phyloP scores from a whole-genome alignment of 257 asterid genomes.

The Solanum sejunctum region DNA sequence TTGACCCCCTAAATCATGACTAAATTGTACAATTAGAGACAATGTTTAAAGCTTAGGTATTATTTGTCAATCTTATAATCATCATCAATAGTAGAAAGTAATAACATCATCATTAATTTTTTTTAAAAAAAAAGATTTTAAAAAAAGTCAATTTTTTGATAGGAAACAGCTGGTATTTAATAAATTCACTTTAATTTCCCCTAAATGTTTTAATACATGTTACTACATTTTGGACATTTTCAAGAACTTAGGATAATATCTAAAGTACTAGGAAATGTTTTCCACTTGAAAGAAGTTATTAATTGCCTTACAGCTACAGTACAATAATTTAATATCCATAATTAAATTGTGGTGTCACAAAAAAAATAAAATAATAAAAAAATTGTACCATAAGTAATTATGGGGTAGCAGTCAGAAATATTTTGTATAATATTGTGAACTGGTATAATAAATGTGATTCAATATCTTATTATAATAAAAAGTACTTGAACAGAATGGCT shows the following conservation, averaged over 20 bases:
- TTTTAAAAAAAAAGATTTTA: too few relatives aligned
- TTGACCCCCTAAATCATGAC: background rate
- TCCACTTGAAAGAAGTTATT: background rate
- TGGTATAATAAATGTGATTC: background rate
- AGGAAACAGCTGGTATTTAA: slow-evolving; percentile 4
- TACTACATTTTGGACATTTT: background rate
- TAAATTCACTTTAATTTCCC: background rate
- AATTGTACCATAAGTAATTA: background rate
- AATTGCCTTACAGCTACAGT: background rate
- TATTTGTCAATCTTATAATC: background rate
- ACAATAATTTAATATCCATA: background rate
- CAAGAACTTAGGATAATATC: background rate
- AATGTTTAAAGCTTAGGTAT: background rate
- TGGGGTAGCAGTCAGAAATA: background rate
- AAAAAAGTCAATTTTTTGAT: slow-evolving; percentile 15
- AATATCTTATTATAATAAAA: background rate
- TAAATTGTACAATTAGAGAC: background rate
- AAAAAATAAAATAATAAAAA: background rate
- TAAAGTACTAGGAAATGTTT: background rate
- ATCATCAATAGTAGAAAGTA: slow-evolving; percentile 14
- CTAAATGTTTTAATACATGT: background rate
- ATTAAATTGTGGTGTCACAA: background rate
- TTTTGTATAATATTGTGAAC: background rate
- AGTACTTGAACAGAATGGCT: background rate
- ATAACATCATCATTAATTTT: slow-evolving; percentile 8